Conservation (phyloP, 2,329 filamentous ascomycete genomes). For the Fusarium pseudocircinatum region DNA sequence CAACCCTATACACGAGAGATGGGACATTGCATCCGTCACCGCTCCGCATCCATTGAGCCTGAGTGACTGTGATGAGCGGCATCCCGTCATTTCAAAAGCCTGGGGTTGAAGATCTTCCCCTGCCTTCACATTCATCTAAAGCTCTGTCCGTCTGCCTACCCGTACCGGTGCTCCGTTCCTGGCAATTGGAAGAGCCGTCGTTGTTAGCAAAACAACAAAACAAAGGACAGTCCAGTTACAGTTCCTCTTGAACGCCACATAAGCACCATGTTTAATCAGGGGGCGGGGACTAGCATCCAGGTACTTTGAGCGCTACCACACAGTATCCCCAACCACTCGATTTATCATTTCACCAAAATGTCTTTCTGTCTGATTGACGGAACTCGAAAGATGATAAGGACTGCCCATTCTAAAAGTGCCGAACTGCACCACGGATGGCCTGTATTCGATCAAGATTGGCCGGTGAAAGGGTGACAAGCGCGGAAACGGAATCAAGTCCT, state of each 20-base stretch:
- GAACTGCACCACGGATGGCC: constrained; percentile 16
- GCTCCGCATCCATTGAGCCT: constrained; percentile 26
- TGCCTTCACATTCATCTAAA: constrained; percentile 9
- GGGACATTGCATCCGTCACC: constrained; percentile 34
- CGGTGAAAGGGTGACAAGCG: constrained; percentile 8
- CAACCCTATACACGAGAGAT: constrained; percentile 23
- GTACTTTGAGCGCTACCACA: constrained; percentile 12
- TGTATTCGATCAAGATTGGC: background rate
- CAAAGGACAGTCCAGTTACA: constrained; percentile 34
- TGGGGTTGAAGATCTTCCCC: constrained; percentile 11
- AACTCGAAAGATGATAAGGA: background rate
- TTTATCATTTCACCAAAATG: background rate
- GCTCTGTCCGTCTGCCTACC: constrained; percentile 1
- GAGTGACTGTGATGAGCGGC: constrained; percentile 32
- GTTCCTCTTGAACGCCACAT: constrained; percentile 28
- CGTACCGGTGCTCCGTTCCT: constrained; percentile 27
- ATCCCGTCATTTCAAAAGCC: constrained; percentile 14
- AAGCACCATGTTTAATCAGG: constrained; percentile 34
- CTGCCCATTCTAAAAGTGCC: background rate
- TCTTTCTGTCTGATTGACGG: background rate
- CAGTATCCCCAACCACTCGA: constrained; percentile 27
- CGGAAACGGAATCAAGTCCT: background rate
- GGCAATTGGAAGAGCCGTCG: constrained; percentile 20
- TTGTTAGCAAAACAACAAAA: constrained; percentile 29
- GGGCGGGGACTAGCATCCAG: constrained; percentile 21